Conservation (phyloP, 129 eudicot genomes). For the Dittrichia graveolens region DNA sequence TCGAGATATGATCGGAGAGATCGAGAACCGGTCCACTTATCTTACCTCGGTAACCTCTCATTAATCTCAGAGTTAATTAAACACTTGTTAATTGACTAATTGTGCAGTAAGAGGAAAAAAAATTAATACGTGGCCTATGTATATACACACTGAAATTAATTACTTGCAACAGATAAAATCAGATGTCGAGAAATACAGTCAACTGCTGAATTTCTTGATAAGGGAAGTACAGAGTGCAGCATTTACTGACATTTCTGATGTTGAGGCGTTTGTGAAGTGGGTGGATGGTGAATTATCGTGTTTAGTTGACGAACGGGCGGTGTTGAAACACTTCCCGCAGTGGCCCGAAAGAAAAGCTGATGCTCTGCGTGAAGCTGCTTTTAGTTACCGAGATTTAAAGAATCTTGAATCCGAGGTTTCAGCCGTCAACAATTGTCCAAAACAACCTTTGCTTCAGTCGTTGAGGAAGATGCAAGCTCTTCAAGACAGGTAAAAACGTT, state of each 20-base stretch:
- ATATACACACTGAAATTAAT: no score
- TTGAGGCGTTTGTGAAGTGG: conserved; percentile 84
- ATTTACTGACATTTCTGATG: conserved; percentile 70
- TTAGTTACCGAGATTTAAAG: conserved; percentile 68
- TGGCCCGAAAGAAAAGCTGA: conserved; percentile 84
- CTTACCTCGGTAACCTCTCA: conserved; percentile 66
- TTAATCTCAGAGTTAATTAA: no score
- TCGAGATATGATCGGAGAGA: conserved; percentile 89
- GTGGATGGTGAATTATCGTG: conserved; percentile 73
- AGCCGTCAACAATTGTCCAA: conserved; percentile 48
- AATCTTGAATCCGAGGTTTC: conserved; percentile 60
- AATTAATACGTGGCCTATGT: no score
- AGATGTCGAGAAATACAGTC: conserved; percentile 83
- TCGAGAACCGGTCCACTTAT: conserved; percentile 88
- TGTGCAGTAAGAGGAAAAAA: no score
- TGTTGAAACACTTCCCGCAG: conserved; percentile 70
- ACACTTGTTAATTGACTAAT: no score
- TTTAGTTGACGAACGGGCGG: conserved; percentile 89
- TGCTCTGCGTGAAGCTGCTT: conserved; percentile 87
- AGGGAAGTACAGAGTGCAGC: conserved; percentile 66
- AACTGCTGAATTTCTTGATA: conserved; percentile 46
- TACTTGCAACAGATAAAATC: conserved; percentile 62
- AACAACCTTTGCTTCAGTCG: conserved; percentile 52
- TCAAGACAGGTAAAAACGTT: conserved; percentile 76
- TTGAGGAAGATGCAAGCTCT: conserved; percentile 67